phyloP scores from a whole-genome alignment of 208 protist genomes.

The Leishmania guyanensis region DNA sequence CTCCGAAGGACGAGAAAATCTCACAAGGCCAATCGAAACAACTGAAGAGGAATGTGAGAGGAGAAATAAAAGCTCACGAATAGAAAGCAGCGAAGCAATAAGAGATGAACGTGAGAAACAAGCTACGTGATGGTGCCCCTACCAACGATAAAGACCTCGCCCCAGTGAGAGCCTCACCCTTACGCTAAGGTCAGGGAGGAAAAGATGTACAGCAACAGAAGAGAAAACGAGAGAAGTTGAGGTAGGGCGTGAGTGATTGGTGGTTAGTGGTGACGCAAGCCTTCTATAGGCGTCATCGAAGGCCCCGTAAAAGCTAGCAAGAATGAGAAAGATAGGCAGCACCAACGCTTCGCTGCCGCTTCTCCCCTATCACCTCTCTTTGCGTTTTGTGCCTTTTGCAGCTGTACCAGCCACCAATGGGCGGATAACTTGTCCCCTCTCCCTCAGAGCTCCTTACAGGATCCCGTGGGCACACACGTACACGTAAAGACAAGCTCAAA shows the following conservation, averaged over 20 bases:
- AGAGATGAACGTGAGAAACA: neutral
- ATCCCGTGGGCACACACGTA: neutral
- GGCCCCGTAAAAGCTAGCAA: too few relatives aligned
- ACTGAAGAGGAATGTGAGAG: neutral
- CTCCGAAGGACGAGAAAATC: neutral
- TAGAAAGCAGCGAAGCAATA: neutral
- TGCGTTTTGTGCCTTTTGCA: neutral
- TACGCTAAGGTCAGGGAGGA: neutral
- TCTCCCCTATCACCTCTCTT: neutral
- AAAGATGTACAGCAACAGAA: neutral
- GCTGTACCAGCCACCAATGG: neutral
- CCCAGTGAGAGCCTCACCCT: neutral
- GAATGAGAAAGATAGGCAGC: neutral
- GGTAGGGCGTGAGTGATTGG: neutral
- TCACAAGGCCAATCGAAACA: neutral
- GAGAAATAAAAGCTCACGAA: neutral
- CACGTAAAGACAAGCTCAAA: too few relatives aligned
- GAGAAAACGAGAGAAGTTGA: conserved; percentile 32
- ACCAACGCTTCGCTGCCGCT: neutral
- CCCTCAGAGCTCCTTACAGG: neutral
- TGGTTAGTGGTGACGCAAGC: neutral
- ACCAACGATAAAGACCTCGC: neutral
- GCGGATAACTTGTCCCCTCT: neutral
- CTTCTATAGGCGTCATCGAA: neutral
- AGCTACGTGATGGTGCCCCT: neutral